A percentile compares a stretch with the other conserved stretches of the same genome.
Evolutionary conservation across 2,329 filamentous ascomycete species (phyloP).

Genomic region (Torrubiellomyces zombiae): DNA sequence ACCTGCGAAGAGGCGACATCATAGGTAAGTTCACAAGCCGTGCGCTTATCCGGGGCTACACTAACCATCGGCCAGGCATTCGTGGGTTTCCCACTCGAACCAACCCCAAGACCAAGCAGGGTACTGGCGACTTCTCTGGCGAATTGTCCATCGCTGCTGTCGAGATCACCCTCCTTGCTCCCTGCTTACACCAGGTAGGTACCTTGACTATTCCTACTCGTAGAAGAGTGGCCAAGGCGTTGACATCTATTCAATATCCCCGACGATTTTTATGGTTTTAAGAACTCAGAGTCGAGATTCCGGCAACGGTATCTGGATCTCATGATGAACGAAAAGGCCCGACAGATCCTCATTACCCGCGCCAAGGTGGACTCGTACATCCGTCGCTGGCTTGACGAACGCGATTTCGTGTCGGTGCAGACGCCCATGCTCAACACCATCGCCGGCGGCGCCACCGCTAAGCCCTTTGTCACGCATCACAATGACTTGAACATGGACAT

Average conservation of each 20-base stretch:
- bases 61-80: slow-evolving; percentile 11
- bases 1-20: slow-evolving; percentile 80
- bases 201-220: too few relatives aligned
- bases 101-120: slow-evolving; percentile 73
- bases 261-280: slow-evolving; percentile 83
- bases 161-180: slow-evolving; percentile 71
- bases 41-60: background rate
- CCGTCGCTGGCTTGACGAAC: slow-evolving; percentile 71
- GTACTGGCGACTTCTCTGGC: slow-evolving; percentile 48
- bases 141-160: slow-evolving; percentile 89
- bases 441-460: slow-evolving; percentile 86
- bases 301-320: slow-evolving; percentile 89
- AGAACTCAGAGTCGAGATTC: slow-evolving; percentile 86
- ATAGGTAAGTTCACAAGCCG: slow-evolving; percentile 53
- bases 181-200: slow-evolving; percentile 57
- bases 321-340: slow-evolving; percentile 84
- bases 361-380: slow-evolving; percentile 82
- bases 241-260: too few relatives aligned
- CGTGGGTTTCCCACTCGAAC: slow-evolving; percentile 37
- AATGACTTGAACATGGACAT: slow-evolving; percentile 92
- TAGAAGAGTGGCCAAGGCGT: too few relatives aligned
- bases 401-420: slow-evolving; percentile 85
- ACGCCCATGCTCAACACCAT: slow-evolving; percentile 97
- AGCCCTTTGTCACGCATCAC: slow-evolving; percentile 85
- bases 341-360: slow-evolving; percentile 69